phyloP scores from a whole-genome alignment of 768 basidiomycete species.

The Tubosaeta brunneosetosa region DNA sequence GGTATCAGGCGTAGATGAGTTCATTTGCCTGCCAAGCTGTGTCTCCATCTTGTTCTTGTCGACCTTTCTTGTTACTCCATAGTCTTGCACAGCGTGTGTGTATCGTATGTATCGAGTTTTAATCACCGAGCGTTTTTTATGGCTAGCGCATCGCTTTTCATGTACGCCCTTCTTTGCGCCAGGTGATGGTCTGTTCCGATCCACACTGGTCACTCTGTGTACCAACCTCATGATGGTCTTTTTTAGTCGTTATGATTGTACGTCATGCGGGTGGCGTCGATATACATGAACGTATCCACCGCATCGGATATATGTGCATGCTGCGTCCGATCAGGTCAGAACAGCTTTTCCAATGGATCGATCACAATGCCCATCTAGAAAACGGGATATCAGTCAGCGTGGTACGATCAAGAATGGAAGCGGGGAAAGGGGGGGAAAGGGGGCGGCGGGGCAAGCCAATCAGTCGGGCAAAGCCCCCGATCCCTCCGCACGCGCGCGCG shows the following conservation, averaged over 20 bases:
- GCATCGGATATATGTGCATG: background rate
- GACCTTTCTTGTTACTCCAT: background rate
- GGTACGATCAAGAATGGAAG: background rate
- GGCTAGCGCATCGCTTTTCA: conserved; percentile 1
- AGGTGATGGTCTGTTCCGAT: background rate
- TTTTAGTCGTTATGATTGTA: background rate
- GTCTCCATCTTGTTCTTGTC: background rate
- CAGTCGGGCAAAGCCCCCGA: background rate
- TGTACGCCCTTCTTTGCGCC: conserved; percentile 1
- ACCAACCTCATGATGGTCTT: background rate
- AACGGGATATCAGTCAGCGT: conserved; percentile 4
- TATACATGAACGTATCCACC: background rate
- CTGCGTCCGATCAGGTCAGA: conserved; percentile 14
- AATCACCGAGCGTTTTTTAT: conserved; percentile 15
- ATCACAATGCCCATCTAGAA: conserved; percentile 67
- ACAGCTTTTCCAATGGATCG: conserved; percentile 58
- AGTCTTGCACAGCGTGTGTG: background rate
- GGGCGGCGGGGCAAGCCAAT: background rate
- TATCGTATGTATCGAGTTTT: conserved; percentile 8
- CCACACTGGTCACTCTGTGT: background rate
- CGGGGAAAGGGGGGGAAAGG: background rate
- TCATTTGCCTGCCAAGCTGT: conserved; percentile 5
- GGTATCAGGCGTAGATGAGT: background rate
- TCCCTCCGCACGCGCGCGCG: background rate
- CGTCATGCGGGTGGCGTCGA: background rate